phyloP scores from a whole-genome alignment of 495 filamentous ascomycete genomes.

The Podospora didyma region DNA sequence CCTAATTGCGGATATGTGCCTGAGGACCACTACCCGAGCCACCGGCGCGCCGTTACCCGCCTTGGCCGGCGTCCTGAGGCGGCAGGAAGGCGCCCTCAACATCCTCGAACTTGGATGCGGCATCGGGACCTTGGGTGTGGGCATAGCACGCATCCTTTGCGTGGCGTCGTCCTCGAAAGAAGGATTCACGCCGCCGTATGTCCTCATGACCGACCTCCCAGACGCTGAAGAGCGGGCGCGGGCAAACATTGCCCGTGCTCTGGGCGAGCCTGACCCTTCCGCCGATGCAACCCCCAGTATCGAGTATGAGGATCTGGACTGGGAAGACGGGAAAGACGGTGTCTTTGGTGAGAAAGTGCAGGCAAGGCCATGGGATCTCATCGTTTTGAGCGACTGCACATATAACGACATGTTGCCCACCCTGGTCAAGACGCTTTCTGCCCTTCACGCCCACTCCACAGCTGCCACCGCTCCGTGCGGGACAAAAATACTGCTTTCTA shows the following conservation, averaged over 20 bases:
- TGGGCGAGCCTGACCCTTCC: conserved; percentile 10
- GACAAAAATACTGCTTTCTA: conserved; percentile 60
- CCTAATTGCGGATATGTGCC: conserved; percentile 32
- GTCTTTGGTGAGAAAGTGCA: conserved; percentile 32
- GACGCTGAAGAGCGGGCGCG: conserved; percentile 59
- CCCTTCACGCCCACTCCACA: conserved; percentile 40
- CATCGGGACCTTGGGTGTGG: conserved; percentile 80
- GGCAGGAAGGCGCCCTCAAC: conserved; percentile 30
- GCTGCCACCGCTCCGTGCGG: background rate
- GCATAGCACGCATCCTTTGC: conserved; percentile 57
- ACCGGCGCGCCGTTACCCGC: conserved; percentile 4
- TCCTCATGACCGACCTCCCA: conserved; percentile 78
- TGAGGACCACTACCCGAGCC: background rate
- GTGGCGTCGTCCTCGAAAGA: conserved; percentile 10
- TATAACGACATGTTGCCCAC: conserved; percentile 86
- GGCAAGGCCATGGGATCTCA: conserved; percentile 56
- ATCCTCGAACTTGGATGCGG: conserved; percentile 79
- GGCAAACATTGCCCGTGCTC: conserved; percentile 35
- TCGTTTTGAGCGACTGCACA: conserved; percentile 88
- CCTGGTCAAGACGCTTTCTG: conserved; percentile 65
- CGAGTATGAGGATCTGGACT: conserved; percentile 67
- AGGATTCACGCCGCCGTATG: conserved; percentile 16
- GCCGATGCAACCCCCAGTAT: conserved; percentile 4
- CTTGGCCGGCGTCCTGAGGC: conserved; percentile 15
- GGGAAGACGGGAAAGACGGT: conserved; percentile 49